Conservation (phyloP, 129 eudicot species). For the Helianthus annuus region HanXRQr2.0-SUNRISE NC_035435.2:153773360-153773859, state of each 20-base stretch:
- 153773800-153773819: conserved; percentile 83
- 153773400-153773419: too few species aligned
- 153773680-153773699: background rate
- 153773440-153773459: background rate
- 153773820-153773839: conserved; percentile 58
- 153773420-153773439: too few species aligned
- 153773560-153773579: conserved; percentile 53
- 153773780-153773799: conserved; percentile 85
- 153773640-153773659: conserved; percentile 13
- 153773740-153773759: conserved; percentile 95
- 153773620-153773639: conserved; percentile 70
- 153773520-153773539: conserved; percentile 41
- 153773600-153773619: conserved; percentile 77
- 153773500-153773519: conserved; percentile 31
- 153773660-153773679: background rate
- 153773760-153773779: conserved; percentile 89
- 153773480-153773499: background rate
- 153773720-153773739: conserved; percentile 39
- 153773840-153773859: background rate
- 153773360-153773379: too few species aligned
- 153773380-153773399: too few species aligned
- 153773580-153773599: conserved; percentile 68
- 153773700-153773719: background rate
- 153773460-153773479: background rate
- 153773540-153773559: conserved; percentile 38